Percentiles rank a stretch among this genome's conserved stretches.
Conservation (phyloP, 176 grass and related monocot species). For the Neostapfia colusana region DNA sequence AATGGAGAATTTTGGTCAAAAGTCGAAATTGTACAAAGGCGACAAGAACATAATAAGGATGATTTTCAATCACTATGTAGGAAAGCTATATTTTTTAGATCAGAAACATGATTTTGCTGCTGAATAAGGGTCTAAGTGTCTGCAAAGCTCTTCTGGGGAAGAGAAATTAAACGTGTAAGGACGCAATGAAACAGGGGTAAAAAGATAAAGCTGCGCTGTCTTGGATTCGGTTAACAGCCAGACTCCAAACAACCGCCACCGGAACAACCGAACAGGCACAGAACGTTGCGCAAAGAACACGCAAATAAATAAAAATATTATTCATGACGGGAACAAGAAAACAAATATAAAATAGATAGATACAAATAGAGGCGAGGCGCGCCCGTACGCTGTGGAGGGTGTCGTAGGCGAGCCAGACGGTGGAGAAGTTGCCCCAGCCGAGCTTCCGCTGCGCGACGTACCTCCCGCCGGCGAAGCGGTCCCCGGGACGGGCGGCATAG, state of each 20-base stretch:
- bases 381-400: conserved; percentile 59
- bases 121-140: neutral
- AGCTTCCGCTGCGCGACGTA: conserved; percentile 92
- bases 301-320: neutral
- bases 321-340: neutral
- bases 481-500: conserved; percentile 75
- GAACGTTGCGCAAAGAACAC: conserved; percentile 22
- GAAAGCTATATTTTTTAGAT: conserved; percentile 9
- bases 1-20: neutral
- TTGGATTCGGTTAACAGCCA: conserved; percentile 20
- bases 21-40: neutral
- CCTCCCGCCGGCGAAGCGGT: conserved; percentile 75
- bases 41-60: neutral
- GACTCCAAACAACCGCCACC: conserved; percentile 24
- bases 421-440: conserved; percentile 95
- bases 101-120: neutral
- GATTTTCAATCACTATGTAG: neutral
- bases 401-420: conserved; percentile 98
- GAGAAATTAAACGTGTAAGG: neutral
- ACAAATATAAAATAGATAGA: neutral
- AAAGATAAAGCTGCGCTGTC: conserved; percentile 15
- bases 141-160: neutral
- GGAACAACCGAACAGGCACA: neutral
- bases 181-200: conserved; percentile 35
- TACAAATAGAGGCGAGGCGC: too few relatives aligned